Evolutionary conservation across 2,329 filamentous ascomycete species (phyloP), one percentile per base, ranked within the genome.

Genomic region (Elsinoe batatas): DNA sequence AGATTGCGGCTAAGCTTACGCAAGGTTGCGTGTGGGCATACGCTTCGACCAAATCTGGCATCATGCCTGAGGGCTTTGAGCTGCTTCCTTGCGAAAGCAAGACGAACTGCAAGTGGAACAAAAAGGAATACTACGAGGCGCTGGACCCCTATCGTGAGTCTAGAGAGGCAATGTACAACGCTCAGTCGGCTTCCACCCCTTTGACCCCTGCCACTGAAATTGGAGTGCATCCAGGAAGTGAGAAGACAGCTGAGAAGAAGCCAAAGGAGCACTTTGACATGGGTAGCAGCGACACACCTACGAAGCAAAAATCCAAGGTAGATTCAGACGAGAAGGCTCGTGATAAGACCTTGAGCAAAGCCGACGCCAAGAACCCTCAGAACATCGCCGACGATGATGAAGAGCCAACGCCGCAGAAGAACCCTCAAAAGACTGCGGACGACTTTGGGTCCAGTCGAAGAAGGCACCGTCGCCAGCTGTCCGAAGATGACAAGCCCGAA

Each of bases 1-100:
- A 73, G 5, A 65, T 77, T 11, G 79, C 74, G 8, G 64, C 70
- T 7, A 76, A 75, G 57, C 64, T 81, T 5, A 76, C 76, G 0
- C 73, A 80, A 49, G 79, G 78, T 4, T 81, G 79, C 61, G 71
- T 79, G 7, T 81, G 77, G 77, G 75, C 74, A 0, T 79, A 80
- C 59, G 70, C 76, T 22, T 68, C 64, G 3, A 76, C 72, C 54
- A 69, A 71, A 0, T 71, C 71, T 2, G 77, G 77, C 1, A 76
- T 81, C 58, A 80, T 80, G 77, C 78, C 79, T 0, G 79, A 81
- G 59, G 64, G 66, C 0, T 74, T 75, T 57, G 63, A 67, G 4
- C 65, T 71, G 1, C 63, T 76, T 2, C 70, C 65, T 1, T 81
- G 78, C 58, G 67, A 72, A 12, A 64, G 68, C 15, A 60, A 65